Evolutionary conservation across 345 rosid species (phyloP).

Genomic region (Anastatica hierochuntica): DNA sequence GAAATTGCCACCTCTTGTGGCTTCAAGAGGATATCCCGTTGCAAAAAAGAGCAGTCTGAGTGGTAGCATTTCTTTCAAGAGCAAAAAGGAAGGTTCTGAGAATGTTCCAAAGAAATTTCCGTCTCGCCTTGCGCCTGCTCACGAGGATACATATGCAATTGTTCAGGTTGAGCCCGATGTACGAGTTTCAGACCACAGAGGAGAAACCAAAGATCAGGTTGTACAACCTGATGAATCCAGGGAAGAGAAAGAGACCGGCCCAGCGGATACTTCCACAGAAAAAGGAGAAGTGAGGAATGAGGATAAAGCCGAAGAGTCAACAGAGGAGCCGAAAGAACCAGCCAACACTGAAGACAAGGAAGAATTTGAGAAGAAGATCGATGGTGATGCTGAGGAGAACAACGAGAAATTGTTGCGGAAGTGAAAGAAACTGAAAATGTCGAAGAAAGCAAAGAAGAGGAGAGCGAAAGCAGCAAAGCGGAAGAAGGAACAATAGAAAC

Average conservation of each 20-base stretch:
- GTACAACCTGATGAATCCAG: slow-evolving; percentile 3
- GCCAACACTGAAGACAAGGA: slow-evolving; percentile 12
- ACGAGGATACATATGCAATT: slow-evolving; percentile 23
- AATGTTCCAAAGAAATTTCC: slow-evolving; percentile 3
- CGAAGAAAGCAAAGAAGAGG: slow-evolving; percentile 9
- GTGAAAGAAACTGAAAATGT: not conserved
- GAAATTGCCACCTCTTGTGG: slow-evolving; percentile 22
- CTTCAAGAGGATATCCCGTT: slow-evolving; percentile 7
- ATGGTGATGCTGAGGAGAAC: slow-evolving; percentile 13
- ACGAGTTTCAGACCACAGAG: slow-evolving; percentile 5
- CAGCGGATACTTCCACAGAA: slow-evolving; percentile 3
- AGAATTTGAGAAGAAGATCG: slow-evolving; percentile 4
- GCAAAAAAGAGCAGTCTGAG: slow-evolving; percentile 22
- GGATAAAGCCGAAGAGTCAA: no score
- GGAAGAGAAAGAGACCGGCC: slow-evolving; percentile 21
- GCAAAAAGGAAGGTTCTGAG: slow-evolving; percentile 19
- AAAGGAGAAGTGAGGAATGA: not conserved
- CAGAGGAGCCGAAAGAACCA: slow-evolving; percentile 21
- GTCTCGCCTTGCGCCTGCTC: slow-evolving; percentile 4
- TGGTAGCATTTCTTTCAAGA: slow-evolving; percentile 15
- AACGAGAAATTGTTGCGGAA: not conserved
- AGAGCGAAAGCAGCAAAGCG: slow-evolving; percentile 7
- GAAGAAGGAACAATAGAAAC: slow-evolving; percentile 13
- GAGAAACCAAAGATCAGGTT: slow-evolving; percentile 11
- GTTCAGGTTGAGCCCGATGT: slow-evolving; percentile 19